Base-by-base conservation (phyloP, 1,284 basidiomycete species). In the Mrakiaceae sp. region DNA sequence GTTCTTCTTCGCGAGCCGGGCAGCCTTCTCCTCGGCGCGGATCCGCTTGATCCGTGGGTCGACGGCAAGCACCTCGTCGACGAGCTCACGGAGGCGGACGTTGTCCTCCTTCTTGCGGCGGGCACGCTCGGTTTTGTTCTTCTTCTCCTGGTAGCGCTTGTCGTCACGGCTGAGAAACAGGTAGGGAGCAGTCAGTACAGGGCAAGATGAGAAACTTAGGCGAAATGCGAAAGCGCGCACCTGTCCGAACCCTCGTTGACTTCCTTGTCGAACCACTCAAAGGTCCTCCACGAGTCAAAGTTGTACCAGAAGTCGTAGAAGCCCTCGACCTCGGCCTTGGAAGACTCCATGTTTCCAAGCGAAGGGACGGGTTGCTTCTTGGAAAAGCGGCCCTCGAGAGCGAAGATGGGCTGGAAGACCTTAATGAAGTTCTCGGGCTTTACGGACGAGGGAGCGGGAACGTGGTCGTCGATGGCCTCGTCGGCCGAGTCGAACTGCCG, bases 241-340 rank as follows among this genome's bases (percentile, higher is more conserved):
- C 83, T 91, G 76, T 98, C 95, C 69, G 88, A 90, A 43, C 95
- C 95, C 78, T 98, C 95, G 78, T 97, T 97, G 69, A 92, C 87
- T 77, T 98, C 95, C 82, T 98, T 98, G 80, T 98, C 95, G 71
- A 90, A 81, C 81, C 94, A 98, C 79, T 98, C 95, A 75, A 98
- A 98, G 76, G 87, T 90, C 70, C 96, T 81, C 96, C 96, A 98
- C 72, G 87, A 90, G 77, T 98, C 94, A 78, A 98, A 97, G 83
- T 96, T 96, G 82, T 98, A 98, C 90, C 91, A 98, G 78, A 95
- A 97, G 78, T 97, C 88, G 81, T 98, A 98, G 81, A 98, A 98
- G 16, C 80, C 82, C 77, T 97, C 90, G 68, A 98, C 94, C 67
- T 85, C 82, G 67, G 84, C 83, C 77, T 95, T 94, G 67, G 84